Evolutionary conservation across 2,329 filamentous ascomycete genomes (phyloP).

Genomic region (Didymella exigua): DNA sequence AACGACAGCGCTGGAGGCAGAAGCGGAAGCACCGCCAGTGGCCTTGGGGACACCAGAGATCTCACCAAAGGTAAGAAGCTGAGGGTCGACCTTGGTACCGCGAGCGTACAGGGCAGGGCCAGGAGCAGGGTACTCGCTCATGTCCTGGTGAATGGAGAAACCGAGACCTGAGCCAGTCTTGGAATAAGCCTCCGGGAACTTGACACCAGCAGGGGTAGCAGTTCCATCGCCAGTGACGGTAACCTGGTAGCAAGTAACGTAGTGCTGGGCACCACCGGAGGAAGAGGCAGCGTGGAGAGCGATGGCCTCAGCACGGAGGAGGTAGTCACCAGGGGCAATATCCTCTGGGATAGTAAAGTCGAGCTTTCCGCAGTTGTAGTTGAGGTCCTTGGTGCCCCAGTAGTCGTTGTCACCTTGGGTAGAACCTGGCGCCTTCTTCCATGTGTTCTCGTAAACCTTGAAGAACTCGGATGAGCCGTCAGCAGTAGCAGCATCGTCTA

Average conservation of each 20-base stretch:
- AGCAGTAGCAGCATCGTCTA: slow-evolving; percentile 48
- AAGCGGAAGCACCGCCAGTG: slow-evolving; percentile 25
- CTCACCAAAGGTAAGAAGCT: slow-evolving; percentile 34
- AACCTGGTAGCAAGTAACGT: slow-evolving; percentile 54
- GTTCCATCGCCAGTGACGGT: slow-evolving; percentile 46
- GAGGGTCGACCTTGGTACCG: slow-evolving; percentile 31
- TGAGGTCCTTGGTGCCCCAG: slow-evolving; percentile 51
- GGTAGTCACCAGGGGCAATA: slow-evolving; percentile 52
- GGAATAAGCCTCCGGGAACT: slow-evolving; percentile 54
- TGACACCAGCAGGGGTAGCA: slow-evolving; percentile 50
- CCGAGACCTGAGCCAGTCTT: slow-evolving; percentile 50
- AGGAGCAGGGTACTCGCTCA: slow-evolving; percentile 50
- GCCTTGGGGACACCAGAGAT: slow-evolving; percentile 30
- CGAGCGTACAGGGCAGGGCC: slow-evolving; percentile 45
- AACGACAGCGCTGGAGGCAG: slow-evolving; percentile 22
- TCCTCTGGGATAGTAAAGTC: slow-evolving; percentile 47
- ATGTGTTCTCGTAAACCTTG: slow-evolving; percentile 53
- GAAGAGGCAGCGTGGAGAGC: slow-evolving; percentile 51
- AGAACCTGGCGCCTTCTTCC: slow-evolving; percentile 36
- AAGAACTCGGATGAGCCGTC: slow-evolving; percentile 59
- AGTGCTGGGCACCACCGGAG: slow-evolving; percentile 53
- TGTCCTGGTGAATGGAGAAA: slow-evolving; percentile 50
- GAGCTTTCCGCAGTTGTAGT: slow-evolving; percentile 46
- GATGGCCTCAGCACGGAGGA: slow-evolving; percentile 54
- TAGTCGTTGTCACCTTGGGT: slow-evolving; percentile 51